Base-by-base conservation (phyloP, 2,329 filamentous ascomycete genomes). In the Bipolaris oryzae region DNA sequence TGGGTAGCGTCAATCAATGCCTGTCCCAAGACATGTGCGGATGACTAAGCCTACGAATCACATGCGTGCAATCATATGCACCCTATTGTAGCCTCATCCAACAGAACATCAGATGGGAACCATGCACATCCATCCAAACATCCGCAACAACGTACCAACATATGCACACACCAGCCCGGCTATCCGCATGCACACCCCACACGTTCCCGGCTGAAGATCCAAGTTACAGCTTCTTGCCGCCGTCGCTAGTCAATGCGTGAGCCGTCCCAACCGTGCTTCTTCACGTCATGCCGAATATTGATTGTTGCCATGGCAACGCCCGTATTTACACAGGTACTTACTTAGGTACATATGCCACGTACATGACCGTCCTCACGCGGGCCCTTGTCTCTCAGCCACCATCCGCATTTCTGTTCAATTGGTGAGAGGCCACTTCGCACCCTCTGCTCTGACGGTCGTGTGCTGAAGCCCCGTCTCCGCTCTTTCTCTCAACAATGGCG, bases 261-360 rank as follows among this genome's bases (percentile, higher is more conserved):
- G 50, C 31, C 49, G 49, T 55, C 49, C 54, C 53, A 63, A 33
- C 61, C 61, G 54, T 56, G 39, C 31, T 41, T 31, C 47, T 21
- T 60, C 60, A 66, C 65, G 63, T 67, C 64, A 69, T 61, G 46
- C 49, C 39, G 21, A 50, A 34, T 63, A 64, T 61, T 60, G 61
- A 63, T 62, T 59, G 66, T 72, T 71, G 68, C 68, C 63, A 71
- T 69, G 55, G 66, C 69, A 69, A 73, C 70, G 58, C 44, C 33
- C 10, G 16, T 71, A 62, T 74, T 70, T 71, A 70, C 66, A 65
- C 28, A 31, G 4, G 28, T 31, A 11, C 28, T 5, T 31, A 31
- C 28, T 31, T 58, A 60, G 65, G 66, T 60, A 61, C 58, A 50
- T 57, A 57, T 57, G 50, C 34, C 55, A 61, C 57, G 63, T 31